A percentile compares a stretch with the other conserved stretches of the same genome.
Evolutionary conservation across 2,329 filamentous ascomycete genomes (phyloP).

Genomic region (Fusarium incarnatum): DNA sequence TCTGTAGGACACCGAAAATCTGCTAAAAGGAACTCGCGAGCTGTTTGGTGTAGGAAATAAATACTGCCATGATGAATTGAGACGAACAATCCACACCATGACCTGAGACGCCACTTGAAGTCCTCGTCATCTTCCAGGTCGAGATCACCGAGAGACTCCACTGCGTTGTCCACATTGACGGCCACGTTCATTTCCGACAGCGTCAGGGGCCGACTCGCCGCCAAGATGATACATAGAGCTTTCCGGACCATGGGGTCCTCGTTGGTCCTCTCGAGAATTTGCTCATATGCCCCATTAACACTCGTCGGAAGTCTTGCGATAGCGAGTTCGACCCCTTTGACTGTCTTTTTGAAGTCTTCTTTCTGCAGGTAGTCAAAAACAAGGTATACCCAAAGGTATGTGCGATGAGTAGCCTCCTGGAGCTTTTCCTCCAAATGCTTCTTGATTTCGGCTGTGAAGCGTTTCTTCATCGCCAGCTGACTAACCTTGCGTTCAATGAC

Average conservation of each 20-base stretch:
- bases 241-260: conserved; percentile 26
- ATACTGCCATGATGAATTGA: conserved; percentile 44
- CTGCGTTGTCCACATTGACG: conserved; percentile 32
- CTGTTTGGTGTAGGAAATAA: conserved; percentile 51
- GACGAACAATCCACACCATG: conserved; percentile 48
- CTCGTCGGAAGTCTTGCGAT: conserved; percentile 45
- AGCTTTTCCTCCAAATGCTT: conserved; percentile 35
- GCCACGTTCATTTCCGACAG: conserved; percentile 48
- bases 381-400: conserved; percentile 55
- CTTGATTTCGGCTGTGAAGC: conserved; percentile 10
- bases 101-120: conserved; percentile 37
- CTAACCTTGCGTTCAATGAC: conserved; percentile 50
- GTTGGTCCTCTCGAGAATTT: conserved; percentile 43
- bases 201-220: conserved; percentile 43
- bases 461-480: conserved; percentile 25
- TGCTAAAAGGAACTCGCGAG: conserved; percentile 48
- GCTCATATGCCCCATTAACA: conserved; percentile 48
- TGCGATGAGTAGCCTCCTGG: conserved; percentile 45
- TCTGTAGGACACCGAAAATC: not conserved
- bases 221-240: conserved; percentile 44
- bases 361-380: conserved; percentile 49
- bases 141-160: conserved; percentile 26
- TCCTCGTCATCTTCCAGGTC: conserved; percentile 39
- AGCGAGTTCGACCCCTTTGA: conserved; percentile 26
- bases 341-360: conserved; percentile 38